Conservation (phyloP, 768 basidiomycete genomes). For the Russula ochroleuca region DNA sequence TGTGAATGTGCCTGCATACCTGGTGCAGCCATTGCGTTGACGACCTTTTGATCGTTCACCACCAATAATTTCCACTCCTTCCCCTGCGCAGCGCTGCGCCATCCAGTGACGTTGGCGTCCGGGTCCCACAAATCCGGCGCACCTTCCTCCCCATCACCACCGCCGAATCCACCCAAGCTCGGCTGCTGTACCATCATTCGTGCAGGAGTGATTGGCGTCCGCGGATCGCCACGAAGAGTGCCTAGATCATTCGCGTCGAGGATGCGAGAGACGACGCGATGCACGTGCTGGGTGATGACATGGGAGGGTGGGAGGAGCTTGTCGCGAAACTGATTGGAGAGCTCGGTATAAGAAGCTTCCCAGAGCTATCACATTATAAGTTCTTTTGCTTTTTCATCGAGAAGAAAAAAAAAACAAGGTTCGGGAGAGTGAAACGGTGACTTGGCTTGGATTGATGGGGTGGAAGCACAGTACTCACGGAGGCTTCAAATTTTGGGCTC, state of each 20-base stretch:
- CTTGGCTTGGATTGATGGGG: neutral
- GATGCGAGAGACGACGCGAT: conserved; percentile 61
- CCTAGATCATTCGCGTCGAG: conserved; percentile 73
- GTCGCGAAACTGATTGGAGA: conserved; percentile 48
- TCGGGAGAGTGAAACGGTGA: neutral
- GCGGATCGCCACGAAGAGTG: conserved; percentile 39
- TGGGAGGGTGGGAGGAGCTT: conserved; percentile 64
- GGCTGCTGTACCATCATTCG: conserved; percentile 22
- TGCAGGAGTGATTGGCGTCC: conserved; percentile 27
- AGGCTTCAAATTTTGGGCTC: conserved; percentile 51
- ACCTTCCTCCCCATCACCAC: neutral
- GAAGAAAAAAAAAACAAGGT: neutral
- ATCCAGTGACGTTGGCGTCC: conserved; percentile 27
- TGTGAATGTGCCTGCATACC: conserved; percentile 39
- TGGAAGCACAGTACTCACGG: conserved; percentile 37
- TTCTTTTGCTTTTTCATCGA: neutral
- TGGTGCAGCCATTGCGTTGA: conserved; percentile 76
- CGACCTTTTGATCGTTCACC: conserved; percentile 60
- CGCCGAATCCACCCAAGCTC: conserved; percentile 25
- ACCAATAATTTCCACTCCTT: conserved; percentile 69
- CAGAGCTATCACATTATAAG: conserved; percentile 38
- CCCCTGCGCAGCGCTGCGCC: neutral
- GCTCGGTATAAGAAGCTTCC: conserved; percentile 40
- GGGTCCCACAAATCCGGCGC: conserved; percentile 27
- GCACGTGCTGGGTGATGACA: conserved; percentile 62